Base-by-base conservation (phyloP, 2,329 filamentous ascomycete genomes). In the Madurella mycetomatis region DNA sequence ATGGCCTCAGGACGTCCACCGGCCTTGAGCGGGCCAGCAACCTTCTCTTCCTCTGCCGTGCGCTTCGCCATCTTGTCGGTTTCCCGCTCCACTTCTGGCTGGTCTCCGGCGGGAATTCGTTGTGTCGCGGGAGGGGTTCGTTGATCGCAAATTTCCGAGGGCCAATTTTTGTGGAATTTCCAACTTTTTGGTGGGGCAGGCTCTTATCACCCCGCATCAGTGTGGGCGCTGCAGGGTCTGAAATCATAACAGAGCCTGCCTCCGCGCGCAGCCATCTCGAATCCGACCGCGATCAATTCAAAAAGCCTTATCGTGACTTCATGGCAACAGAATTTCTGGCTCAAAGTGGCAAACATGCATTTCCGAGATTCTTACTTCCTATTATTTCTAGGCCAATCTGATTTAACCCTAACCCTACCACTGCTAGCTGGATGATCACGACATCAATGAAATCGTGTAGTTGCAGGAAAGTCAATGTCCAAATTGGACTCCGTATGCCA, bases 1-100 rank as follows among this genome's bases (percentile, higher is more conserved):
- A 83, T 83, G 57, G 80, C 76, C 59, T 85, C 82, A 5, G 81
- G 82, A 39, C 83, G 80, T 18, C 78, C 77, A 49, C 83, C 81
- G 54, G 77, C 77, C 72, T 86, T 86, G 62, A 85, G 75, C 25
- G 81, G 76, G 34, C 69, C 68, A 39, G 74, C 72, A 44, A 71
- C 74, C 40, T 74, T 70, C 31, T 75, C 74, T 49, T 70, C 64
- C 50, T 82, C 81, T 18, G 81, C 81, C 34, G 76, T 72, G 51
- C 83, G 78, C 69, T 86, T 86, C 53, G 82, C 81, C 83, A 86
- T 85, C 58, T 56, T 66, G 47, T 17, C 19, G 32, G 32, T 52
- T 25, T 41, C 16, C 11, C 31, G 30, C n/a, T 16, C 30, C 19
- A n/a, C 16, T 49, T 15, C 5, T 51, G 31, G 13, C 9, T 18